These are phyloP conservation scores for Cordyceps cateniannulata DNA, from an alignment of 2,329 filamentous ascomycete species.

Conservation along the genomic window DNA sequence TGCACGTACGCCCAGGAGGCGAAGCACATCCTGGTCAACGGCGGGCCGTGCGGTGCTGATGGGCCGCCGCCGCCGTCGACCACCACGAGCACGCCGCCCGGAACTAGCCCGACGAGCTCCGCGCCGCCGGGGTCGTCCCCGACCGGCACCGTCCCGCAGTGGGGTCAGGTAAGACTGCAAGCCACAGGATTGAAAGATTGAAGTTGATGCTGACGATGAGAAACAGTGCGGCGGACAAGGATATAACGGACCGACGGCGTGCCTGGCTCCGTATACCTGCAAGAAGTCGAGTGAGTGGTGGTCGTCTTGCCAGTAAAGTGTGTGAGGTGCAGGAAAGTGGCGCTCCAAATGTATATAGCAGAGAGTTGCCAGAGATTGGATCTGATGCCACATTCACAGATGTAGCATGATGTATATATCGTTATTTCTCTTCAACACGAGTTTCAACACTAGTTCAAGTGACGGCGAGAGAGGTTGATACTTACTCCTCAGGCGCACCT, in stretches of 20 bases:
- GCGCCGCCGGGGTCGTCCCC: slow-evolving; percentile 4
- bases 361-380: background rate
- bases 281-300: slow-evolving; percentile 8
- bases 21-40: slow-evolving; percentile 26
- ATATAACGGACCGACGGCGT: slow-evolving; percentile 9
- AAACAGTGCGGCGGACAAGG: slow-evolving; percentile 7
- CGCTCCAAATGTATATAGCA: slow-evolving; percentile 1
- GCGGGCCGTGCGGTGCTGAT: slow-evolving; percentile 9
- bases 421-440: too few relatives aligned
- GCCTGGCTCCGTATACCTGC: slow-evolving; percentile 6
- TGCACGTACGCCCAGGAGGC: slow-evolving; percentile 36
- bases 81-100: background rate
- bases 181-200: background rate
- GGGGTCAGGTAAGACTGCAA: slow-evolving; percentile 12
- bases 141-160: slow-evolving; percentile 3
- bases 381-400: background rate
- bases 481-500: too few relatives aligned
- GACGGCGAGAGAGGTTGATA: too few relatives aligned
- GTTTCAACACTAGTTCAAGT: too few relatives aligned
- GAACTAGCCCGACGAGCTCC: slow-evolving; percentile 2
- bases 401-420: background rate
- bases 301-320: slow-evolving; percentile 12
- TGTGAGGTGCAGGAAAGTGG: background rate
- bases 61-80: slow-evolving; percentile 6
- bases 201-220: background rate